Conservation (phyloP, 139 green algal species). For the Chlorella sp. region DNA sequence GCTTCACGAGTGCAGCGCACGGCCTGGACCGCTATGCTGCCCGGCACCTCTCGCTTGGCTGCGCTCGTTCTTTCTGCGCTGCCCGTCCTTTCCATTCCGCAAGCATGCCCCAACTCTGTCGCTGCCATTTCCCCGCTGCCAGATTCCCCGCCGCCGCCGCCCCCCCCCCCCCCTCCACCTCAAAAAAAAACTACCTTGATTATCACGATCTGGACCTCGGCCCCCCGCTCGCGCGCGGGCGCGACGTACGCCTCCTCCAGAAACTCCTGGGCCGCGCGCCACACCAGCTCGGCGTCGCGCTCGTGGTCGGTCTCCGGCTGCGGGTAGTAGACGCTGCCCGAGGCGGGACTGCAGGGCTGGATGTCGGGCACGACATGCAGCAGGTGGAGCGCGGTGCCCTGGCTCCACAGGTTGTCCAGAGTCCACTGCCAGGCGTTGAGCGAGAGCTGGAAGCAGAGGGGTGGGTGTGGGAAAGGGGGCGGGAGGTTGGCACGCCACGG, state of each 20-base stretch:
- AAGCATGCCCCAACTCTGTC: not conserved
- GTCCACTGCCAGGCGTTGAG: slow-evolving; percentile 17
- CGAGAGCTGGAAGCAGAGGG: no score
- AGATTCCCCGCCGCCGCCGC: not conserved
- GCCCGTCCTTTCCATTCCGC: not conserved
- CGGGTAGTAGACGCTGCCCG: slow-evolving; percentile 19
- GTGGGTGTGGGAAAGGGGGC: no score
- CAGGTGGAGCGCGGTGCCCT: slow-evolving; percentile 27
- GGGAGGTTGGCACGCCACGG: no score
- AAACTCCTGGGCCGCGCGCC: not conserved
- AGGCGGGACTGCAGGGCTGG: slow-evolving; percentile 2
- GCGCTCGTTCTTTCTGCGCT: no score
- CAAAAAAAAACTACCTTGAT: no score
- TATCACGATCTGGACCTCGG: slow-evolving; percentile 10
- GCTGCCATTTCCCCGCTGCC: not conserved
- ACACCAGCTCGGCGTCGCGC: slow-evolving; percentile 7
- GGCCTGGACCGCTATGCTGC: no score
- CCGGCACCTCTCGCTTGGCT: no score
- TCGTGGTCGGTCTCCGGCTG: slow-evolving; percentile 10
- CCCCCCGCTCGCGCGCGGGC: not conserved
- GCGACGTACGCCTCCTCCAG: slow-evolving; percentile 24
- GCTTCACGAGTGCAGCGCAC: no score
- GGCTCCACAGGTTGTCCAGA: slow-evolving; percentile 17
- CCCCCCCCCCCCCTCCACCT: not conserved
- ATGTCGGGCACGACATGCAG: slow-evolving; percentile 33